Evolutionary conservation across 352 stramenopile species (phyloP), one percentile per base, ranked within the genome.

Genomic region (Phytophthora tubulina): DNA sequence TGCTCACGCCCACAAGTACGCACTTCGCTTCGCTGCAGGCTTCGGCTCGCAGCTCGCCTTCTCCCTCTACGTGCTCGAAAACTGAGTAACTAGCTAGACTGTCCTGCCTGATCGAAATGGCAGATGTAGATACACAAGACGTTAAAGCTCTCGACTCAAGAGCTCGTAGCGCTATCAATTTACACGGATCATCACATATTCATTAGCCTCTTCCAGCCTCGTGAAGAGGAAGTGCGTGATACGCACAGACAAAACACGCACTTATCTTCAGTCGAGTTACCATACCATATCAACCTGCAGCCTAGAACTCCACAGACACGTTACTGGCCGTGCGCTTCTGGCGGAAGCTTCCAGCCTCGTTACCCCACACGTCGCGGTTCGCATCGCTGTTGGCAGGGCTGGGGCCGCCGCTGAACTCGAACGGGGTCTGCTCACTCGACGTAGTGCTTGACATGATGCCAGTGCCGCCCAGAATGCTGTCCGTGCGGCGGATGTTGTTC

Each of bases 31-130:
- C 71, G 96, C 96, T 52, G 96, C 96, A 35, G 96, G 97, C 48
- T 99, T 99, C 78, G 96, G 97, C 50, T 98, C 90, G 66, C 97
- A 99, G 71, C 94, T 99, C 8, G 96, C 96, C 14, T 99, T 99
- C 79, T 96, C 96, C 27, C 81, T 99, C 11, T 99, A 99, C 79
- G 90, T 76, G 65, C 79, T 83, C 67, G 92, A 88, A 32, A 57
- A 76, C 31, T 77, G 59, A 79, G 45, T 51, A 51, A 50, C 15
- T 52, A 45, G 39, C 30, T 36, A 36, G 10, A 31, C 33, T 31
- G 44, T 59, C 45, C 32, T 70, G 33, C 49, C 50, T 56, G 49
- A 52, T 68, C 31, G 11, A 65, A 62, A 55, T 59, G 59, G 49
- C 54, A 66, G 64, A 61, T 35, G 33, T 57, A 68, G 49, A 72